A percentile compares a stretch with the other conserved stretches of the same genome.
Evolutionary conservation across 2,329 filamentous ascomycete species (phyloP).

Genomic region (Xylaria sp.): DNA sequence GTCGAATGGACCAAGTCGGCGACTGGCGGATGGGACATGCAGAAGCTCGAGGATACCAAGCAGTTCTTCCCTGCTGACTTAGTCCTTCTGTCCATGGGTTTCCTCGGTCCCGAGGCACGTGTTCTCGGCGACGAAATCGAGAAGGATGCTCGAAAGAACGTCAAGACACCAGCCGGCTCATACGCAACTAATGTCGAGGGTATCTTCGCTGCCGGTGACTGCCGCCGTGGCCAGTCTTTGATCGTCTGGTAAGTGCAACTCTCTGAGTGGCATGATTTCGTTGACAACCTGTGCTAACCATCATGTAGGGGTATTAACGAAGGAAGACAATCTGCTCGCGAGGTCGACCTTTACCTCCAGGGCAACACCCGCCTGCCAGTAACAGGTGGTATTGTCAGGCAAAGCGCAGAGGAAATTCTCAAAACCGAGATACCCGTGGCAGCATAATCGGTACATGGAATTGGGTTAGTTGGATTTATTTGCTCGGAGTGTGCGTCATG

Average conservation of each 20-base stretch:
- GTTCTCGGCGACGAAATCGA: constrained; percentile 88
- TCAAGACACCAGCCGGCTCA: constrained; percentile 88
- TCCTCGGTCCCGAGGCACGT: constrained; percentile 90
- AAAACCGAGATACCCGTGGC: constrained; percentile 18
- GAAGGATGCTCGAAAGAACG: constrained; percentile 91
- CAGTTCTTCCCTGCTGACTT: constrained; percentile 97
- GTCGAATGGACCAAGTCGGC: constrained; percentile 95
- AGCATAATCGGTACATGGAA: constrained; percentile 8
- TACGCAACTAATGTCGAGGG: constrained; percentile 88
- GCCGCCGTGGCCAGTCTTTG: constrained; percentile 89
- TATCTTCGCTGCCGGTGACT: constrained; percentile 94
- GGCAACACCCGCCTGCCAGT: constrained; percentile 81
- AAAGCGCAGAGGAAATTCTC: constrained; percentile 71
- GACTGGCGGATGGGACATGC: constrained; percentile 96
- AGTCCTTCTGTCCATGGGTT: constrained; percentile 95
- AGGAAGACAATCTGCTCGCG: constrained; percentile 88
- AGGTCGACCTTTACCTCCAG: constrained; percentile 88
- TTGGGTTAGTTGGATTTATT: background rate
- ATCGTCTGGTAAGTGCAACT: constrained; percentile 81
- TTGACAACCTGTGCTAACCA: constrained; percentile 43
- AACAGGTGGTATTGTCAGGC: constrained; percentile 91
- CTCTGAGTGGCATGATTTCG: background rate
- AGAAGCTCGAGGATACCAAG: constrained; percentile 90
- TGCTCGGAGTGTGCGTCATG: background rate
- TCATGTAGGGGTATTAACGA: constrained; percentile 88